These are phyloP conservation scores for Penicillium verrucosum DNA, from an alignment of 2,329 filamentous ascomycete genomes.

Conservation along the genomic window DNA sequence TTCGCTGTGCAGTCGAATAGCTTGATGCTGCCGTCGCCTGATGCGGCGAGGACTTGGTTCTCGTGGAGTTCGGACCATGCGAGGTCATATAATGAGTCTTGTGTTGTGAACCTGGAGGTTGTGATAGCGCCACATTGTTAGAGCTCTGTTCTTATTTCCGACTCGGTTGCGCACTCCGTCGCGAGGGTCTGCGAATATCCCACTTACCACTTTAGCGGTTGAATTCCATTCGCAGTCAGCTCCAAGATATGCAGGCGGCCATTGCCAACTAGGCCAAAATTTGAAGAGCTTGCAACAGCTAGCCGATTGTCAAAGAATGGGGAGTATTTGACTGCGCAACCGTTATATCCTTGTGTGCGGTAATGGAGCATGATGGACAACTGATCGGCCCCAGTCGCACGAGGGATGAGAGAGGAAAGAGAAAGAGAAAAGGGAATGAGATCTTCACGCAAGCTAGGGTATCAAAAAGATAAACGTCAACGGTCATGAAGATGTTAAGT, in stretches of 20 bases:
- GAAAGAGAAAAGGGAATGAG: background rate
- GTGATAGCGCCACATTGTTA: slow-evolving; percentile 2
- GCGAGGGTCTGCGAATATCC: background rate
- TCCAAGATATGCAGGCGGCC: slow-evolving; percentile 82
- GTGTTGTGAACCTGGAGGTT: slow-evolving; percentile 76
- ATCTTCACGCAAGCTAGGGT: background rate
- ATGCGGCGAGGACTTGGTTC: slow-evolving; percentile 84
- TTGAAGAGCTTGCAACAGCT: slow-evolving; percentile 84
- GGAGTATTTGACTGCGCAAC: slow-evolving; percentile 96
- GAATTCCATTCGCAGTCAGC: slow-evolving; percentile 77
- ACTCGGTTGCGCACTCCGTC: background rate
- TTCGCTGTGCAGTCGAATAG: slow-evolving; percentile 81
- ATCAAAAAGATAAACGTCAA: slow-evolving; percentile 10
- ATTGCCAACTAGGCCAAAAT: slow-evolving; percentile 97
- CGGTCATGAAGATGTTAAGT: slow-evolving; percentile 3
- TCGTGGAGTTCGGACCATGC: slow-evolving; percentile 96
- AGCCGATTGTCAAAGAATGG: slow-evolving; percentile 96
- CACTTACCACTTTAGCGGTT: slow-evolving; percentile 72
- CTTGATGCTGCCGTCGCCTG: slow-evolving; percentile 91
- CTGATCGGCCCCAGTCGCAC: slow-evolving; percentile 8
- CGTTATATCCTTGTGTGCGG: slow-evolving; percentile 89
- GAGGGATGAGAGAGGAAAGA: background rate
- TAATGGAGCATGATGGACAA: slow-evolving; percentile 76
- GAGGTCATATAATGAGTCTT: slow-evolving; percentile 93
- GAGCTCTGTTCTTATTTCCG: background rate